Conservation (phyloP, 306 rosid genomes). For the Vigna mungo region DNA sequence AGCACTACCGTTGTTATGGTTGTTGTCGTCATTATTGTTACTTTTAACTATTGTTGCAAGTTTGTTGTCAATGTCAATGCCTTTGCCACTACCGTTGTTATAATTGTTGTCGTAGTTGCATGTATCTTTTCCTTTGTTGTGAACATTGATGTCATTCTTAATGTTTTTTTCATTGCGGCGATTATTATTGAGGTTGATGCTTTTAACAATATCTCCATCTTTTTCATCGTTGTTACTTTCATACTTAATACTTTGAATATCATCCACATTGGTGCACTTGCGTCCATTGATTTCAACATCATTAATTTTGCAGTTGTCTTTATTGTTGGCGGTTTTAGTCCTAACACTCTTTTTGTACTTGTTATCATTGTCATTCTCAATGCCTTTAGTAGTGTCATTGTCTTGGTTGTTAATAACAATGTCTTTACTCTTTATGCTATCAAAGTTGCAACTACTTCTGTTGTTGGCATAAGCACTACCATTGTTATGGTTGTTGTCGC, state of each 20-base stretch:
- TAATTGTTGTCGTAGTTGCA: too few species aligned
- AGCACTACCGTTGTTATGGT: not conserved
- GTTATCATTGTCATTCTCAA: not conserved
- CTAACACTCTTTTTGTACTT: not conserved
- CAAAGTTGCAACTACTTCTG: not conserved
- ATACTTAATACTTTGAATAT: too few species aligned
- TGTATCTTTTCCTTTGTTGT: too few species aligned
- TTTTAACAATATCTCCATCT: too few species aligned
- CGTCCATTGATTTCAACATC: too few species aligned
- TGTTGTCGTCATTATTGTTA: not conserved
- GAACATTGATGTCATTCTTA: too few species aligned
- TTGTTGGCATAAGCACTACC: not conserved
- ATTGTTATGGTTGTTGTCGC: not conserved
- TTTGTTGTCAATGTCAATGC: not conserved
- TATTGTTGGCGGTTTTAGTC: not conserved
- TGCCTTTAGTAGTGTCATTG: not conserved
- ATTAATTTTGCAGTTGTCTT: not conserved
- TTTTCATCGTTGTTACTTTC: too few species aligned
- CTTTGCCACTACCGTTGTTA: too few species aligned
- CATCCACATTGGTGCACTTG: not conserved
- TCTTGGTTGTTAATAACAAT: not conserved
- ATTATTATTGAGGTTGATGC: too few species aligned
- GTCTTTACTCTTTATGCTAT: not conserved
- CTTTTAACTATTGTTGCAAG: not conserved
- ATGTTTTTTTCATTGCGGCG: too few species aligned